Conservation (phyloP, 805 yeast genomes). For the Tetrapisispora taiwanensis region DNA sequence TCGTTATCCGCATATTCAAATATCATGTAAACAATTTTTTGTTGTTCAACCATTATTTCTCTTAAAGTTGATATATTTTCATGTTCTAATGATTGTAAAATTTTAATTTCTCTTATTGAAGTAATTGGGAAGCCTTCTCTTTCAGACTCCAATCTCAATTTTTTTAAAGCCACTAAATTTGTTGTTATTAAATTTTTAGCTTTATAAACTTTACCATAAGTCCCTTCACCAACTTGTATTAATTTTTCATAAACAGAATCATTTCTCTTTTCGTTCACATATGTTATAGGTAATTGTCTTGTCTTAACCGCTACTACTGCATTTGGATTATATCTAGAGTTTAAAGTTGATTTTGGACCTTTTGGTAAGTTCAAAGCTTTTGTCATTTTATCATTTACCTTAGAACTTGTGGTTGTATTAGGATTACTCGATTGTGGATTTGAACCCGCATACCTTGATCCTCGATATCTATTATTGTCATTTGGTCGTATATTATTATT, state of each 20-base stretch:
- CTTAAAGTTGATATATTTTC: slow-evolving; percentile 67
- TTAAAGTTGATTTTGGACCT: slow-evolving; percentile 16
- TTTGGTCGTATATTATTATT: slow-evolving; percentile 2
- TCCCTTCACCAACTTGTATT: slow-evolving; percentile 96
- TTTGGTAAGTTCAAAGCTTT: slow-evolving; percentile 14
- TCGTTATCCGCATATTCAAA: slow-evolving; percentile 93
- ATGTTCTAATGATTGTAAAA: slow-evolving; percentile 71
- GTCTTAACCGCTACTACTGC: neutral
- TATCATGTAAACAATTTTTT: slow-evolving; percentile 68
- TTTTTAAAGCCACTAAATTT: slow-evolving; percentile 75
- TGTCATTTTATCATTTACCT: neutral
- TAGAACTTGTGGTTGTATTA: neutral
- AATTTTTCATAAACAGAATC: slow-evolving; percentile 49
- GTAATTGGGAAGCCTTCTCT: slow-evolving; percentile 95
- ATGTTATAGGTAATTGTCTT: neutral
- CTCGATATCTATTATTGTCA: slow-evolving; percentile 7
- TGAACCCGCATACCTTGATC: slow-evolving; percentile 11
- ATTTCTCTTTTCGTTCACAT: slow-evolving; percentile 10
- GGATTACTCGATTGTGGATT: neutral
- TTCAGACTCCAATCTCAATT: slow-evolving; percentile 74
- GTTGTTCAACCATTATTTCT: slow-evolving; percentile 79
- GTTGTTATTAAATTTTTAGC: slow-evolving; percentile 64
- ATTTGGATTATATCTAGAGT: slow-evolving; percentile 5
- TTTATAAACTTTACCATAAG: slow-evolving; percentile 57
- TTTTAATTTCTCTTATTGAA: slow-evolving; percentile 81